Evolutionary conservation across 139 green algal genomes (phyloP).

Genomic region (Edaphochlamys debaryana): DNA sequence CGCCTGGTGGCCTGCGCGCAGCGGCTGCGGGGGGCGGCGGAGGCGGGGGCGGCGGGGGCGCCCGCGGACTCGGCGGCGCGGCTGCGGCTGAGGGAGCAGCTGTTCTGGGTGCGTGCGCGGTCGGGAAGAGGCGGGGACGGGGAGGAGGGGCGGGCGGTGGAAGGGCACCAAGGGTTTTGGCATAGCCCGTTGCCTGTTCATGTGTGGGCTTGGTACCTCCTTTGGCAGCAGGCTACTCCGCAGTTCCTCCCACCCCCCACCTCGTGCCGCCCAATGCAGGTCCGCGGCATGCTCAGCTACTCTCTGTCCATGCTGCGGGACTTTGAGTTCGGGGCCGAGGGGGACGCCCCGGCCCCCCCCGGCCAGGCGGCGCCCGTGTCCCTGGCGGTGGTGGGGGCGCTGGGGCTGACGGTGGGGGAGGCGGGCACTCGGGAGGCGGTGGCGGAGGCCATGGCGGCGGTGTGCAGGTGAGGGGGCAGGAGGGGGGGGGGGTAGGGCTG

Average conservation of each 20-base stretch:
- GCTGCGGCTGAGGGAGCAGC: slow-evolving; percentile 35
- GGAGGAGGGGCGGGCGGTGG: too few species aligned
- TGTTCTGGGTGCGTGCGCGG: slow-evolving; percentile 20
- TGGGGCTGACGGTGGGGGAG: slow-evolving; percentile 31
- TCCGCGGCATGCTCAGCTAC: slow-evolving; percentile 26
- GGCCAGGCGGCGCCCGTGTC: background rate
- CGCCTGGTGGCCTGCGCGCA: slow-evolving; percentile 20
- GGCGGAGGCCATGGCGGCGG: slow-evolving; percentile 25
- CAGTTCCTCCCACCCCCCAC: too few species aligned
- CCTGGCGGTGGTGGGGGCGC: slow-evolving; percentile 26
- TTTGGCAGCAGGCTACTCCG: too few species aligned
- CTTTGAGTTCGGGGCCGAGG: slow-evolving; percentile 37
- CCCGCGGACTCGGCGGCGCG: background rate
- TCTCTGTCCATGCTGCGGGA: slow-evolving; percentile 47
- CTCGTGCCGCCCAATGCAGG: too few species aligned
- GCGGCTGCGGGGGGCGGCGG: slow-evolving; percentile 23
- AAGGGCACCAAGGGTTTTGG: too few species aligned
- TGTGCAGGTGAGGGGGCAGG: slow-evolving; percentile 25
- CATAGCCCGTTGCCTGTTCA: too few species aligned
- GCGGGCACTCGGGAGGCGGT: slow-evolving; percentile 35
- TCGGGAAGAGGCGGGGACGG: too few species aligned
- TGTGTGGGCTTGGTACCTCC: too few species aligned
- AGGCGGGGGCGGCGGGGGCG: background rate
- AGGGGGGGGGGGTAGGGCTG: background rate
- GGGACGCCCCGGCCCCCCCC: background rate